A percentile compares a stretch with the other conserved stretches of the same genome.
These are phyloP conservation scores for Tolypocladium capitatum DNA, from an alignment of 2,329 filamentous ascomycete genomes.

Conservation along the genomic window DNA sequence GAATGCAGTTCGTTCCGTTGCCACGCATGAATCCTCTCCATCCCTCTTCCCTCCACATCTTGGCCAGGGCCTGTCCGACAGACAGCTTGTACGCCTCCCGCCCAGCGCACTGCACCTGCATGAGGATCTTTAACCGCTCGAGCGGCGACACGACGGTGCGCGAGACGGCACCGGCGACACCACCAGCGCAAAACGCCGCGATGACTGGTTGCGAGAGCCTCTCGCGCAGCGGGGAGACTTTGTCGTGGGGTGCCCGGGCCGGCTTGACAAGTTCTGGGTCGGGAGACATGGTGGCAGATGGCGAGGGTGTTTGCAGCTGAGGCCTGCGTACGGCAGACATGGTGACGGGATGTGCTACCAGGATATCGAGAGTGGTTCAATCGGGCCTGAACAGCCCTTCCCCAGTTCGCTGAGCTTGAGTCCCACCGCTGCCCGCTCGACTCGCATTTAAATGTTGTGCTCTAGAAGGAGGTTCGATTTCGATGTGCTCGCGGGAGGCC, in stretches of 20 bases:
- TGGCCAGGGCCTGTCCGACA: conserved; percentile 72
- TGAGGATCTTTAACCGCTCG: conserved; percentile 93
- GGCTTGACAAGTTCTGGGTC: conserved; percentile 15
- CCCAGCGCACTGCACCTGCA: conserved; percentile 85
- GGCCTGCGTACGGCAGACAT: conserved; percentile 19
- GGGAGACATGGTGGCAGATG: conserved; percentile 9
- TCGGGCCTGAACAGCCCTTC: conserved; percentile 8
- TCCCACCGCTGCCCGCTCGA: conserved; percentile 5
- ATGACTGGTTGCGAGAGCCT: conserved; percentile 68
- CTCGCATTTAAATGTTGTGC: conserved; percentile 8
- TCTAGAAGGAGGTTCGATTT: neutral
- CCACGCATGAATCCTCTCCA: conserved; percentile 96
- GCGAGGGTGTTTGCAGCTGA: conserved; percentile 4
- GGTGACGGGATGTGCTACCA: conserved; percentile 3
- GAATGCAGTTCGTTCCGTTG: conserved; percentile 96
- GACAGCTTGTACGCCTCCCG: conserved; percentile 89
- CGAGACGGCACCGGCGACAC: conserved; percentile 91
- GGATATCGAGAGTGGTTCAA: conserved; percentile 5
- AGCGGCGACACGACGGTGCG: conserved; percentile 93
- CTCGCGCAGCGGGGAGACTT: conserved; percentile 25
- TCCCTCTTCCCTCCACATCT: conserved; percentile 96
- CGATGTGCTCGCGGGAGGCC: neutral
- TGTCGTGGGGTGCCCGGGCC: conserved; percentile 7
- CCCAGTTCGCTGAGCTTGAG: conserved; percentile 7
- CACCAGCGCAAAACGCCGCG: conserved; percentile 87